Base-by-base conservation (phyloP, 2,329 filamentous ascomycete species). In the Plenodomus lindquistii region DNA sequence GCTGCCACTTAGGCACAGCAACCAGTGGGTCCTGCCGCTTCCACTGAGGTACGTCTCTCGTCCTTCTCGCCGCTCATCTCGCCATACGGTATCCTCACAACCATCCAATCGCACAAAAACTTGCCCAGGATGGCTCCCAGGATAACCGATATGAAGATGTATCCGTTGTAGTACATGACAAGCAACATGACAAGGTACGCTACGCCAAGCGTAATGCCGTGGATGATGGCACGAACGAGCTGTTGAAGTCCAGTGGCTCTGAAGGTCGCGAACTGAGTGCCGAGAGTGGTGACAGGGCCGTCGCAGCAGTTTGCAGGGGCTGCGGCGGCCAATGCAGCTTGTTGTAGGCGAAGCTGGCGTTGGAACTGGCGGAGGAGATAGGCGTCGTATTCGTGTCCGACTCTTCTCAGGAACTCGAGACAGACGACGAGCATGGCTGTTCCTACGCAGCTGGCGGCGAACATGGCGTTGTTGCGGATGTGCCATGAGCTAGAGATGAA, bases 141-240 rank as follows among this genome's bases (percentile, higher is more conserved):
- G 54, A 93, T 83, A 68, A 94, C 90, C 59, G 85, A 89, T 50
- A 93, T 86, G 69, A 94, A 89, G 54, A 94, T 80, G 71, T 90
- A 94, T 7, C 76, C 81, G 49, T 85, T 85, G 70, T 79, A 85
- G 55, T 84, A 85, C 82, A 85, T 85, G 17, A 82, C 80, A 20
- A 85, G 65, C 74, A 88, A 73, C 89, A 94, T 93, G 62, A 93
- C 72, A 59, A 93, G 84, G 68, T 93, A 94, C 2, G 87, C 88
- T 1, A 91, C 80, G 0, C 83, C 84, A 62, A 93, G 90, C 57
- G 89, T 87, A 3, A 84, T 46, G 73, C 85, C 84, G 59, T 92
- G 87, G 17, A 93, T 68, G 3, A 85, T 54, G 0, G 88, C 85
- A 6, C 88, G 81, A 3, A 87, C 66, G 0, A 80, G 73, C 65